Conservation (phyloP, 345 rosid genomes). For the Populus nigra region DNA sequence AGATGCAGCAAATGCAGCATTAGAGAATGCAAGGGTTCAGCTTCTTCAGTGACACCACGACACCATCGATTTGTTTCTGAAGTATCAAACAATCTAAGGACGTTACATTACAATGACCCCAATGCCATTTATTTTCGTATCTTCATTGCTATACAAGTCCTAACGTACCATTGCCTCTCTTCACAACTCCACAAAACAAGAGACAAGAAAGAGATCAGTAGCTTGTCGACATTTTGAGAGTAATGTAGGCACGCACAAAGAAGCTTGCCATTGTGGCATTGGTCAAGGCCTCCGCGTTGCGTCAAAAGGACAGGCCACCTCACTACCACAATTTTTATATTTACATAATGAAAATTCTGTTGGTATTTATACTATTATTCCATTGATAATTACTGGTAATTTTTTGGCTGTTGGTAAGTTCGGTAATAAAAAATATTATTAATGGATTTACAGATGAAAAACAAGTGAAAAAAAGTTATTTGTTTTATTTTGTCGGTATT, state of each 20-base stretch:
- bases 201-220: neutral
- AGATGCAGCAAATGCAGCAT: slow-evolving; percentile 20
- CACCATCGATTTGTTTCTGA: neutral
- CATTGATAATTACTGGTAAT: too few species aligned
- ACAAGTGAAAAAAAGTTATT: too few species aligned
- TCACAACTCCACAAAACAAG: neutral
- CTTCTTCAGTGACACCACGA: neutral
- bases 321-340: too few species aligned
- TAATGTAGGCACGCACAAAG: slow-evolving; percentile 37
- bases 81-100: too few species aligned
- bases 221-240: neutral
- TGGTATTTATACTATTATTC: too few species aligned
- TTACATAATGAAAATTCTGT: too few species aligned
- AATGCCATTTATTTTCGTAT: too few species aligned
- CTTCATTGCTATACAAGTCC: neutral
- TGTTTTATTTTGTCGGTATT: too few species aligned
- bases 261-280: slow-evolving; percentile 37
- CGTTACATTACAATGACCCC: neutral
- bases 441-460: too few species aligned
- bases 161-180: neutral
- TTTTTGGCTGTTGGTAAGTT: too few species aligned
- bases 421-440: too few species aligned
- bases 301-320: slow-evolving; percentile 24
- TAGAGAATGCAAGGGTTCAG: slow-evolving; percentile 25
- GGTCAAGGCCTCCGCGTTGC: slow-evolving; percentile 34